These are phyloP conservation scores for Yueomyces sinensis DNA, from an alignment of 805 yeast genomes.

Conservation along the genomic window DNA sequence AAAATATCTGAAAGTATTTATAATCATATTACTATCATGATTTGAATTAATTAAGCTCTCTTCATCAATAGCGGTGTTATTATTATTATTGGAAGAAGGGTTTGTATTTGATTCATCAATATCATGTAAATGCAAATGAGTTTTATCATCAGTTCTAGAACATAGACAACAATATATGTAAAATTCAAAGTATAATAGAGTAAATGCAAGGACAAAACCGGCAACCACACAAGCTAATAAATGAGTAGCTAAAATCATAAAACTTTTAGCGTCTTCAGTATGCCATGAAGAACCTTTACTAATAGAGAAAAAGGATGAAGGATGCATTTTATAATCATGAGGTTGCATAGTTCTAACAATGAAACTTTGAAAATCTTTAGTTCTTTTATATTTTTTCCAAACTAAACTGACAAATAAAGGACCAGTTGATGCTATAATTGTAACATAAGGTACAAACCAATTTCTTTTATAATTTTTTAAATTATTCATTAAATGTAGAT, in stretches of 20 bases:
- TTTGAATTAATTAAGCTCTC: neutral
- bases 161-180: slow-evolving; percentile 30
- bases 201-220: slow-evolving; percentile 49
- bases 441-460: slow-evolving; percentile 78
- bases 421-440: slow-evolving; percentile 90
- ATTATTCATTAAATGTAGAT: slow-evolving; percentile 52
- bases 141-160: slow-evolving; percentile 3
- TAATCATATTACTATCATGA: neutral
- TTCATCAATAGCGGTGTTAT: neutral
- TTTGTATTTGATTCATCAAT: neutral
- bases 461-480: slow-evolving; percentile 52
- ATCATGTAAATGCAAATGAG: neutral
- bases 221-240: slow-evolving; percentile 55
- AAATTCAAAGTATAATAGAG: slow-evolving; percentile 35
- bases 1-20: no score
- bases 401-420: slow-evolving; percentile 77
- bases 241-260: slow-evolving; percentile 63
- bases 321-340: slow-evolving; percentile 50
- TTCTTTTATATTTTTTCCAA: slow-evolving; percentile 78
- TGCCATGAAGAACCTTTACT: slow-evolving; percentile 90
- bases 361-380: slow-evolving; percentile 52
- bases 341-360: slow-evolving; percentile 61
- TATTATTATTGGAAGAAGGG: neutral
- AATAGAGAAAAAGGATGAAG: slow-evolving; percentile 56
- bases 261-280: slow-evolving; percentile 68